Conservation (phyloP, 495 filamentous ascomycete genomes). For the Xylaria curta region DNA sequence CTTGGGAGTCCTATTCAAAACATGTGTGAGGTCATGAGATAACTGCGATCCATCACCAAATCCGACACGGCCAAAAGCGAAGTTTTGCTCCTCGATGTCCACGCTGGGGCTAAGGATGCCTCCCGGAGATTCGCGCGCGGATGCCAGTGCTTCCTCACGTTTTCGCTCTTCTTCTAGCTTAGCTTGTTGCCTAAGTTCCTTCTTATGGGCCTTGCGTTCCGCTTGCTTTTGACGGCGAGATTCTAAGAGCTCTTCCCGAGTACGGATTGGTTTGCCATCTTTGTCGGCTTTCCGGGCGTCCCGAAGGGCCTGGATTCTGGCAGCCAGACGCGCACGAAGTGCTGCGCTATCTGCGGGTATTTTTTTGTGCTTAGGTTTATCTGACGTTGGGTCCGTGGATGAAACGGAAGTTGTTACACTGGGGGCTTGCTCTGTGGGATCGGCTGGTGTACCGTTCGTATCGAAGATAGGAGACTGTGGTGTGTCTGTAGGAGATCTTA, state of each 20-base stretch:
- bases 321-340: conserved; percentile 75
- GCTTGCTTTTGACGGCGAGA: conserved; percentile 84
- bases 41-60: conserved; percentile 84
- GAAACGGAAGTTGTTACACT: conserved; percentile 77
- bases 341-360: conserved; percentile 68
- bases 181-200: conserved; percentile 73
- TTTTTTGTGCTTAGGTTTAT: conserved; percentile 60
- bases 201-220: conserved; percentile 84
- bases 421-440: conserved; percentile 49
- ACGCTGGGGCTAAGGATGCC: conserved; percentile 72
- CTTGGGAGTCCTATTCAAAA: conserved; percentile 63
- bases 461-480: conserved; percentile 72
- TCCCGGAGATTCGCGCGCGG: conserved; percentile 63
- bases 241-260: conserved; percentile 88
- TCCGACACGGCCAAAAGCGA: conserved; percentile 84
- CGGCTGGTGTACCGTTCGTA: conserved; percentile 52
- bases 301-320: conserved; percentile 81
- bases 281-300: conserved; percentile 83
- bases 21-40: conserved; percentile 66
- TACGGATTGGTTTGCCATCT: conserved; percentile 79
- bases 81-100: conserved; percentile 60
- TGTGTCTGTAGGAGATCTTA: conserved; percentile 57
- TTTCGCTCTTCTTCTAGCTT: conserved; percentile 76
- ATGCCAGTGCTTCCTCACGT: conserved; percentile 70
- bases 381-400: conserved; percentile 63